Percentiles rank a stretch among this genome's conserved stretches.
Conservation (phyloP, 495 filamentous ascomycete genomes). For the Penicillium cosmopolitanum region DNA sequence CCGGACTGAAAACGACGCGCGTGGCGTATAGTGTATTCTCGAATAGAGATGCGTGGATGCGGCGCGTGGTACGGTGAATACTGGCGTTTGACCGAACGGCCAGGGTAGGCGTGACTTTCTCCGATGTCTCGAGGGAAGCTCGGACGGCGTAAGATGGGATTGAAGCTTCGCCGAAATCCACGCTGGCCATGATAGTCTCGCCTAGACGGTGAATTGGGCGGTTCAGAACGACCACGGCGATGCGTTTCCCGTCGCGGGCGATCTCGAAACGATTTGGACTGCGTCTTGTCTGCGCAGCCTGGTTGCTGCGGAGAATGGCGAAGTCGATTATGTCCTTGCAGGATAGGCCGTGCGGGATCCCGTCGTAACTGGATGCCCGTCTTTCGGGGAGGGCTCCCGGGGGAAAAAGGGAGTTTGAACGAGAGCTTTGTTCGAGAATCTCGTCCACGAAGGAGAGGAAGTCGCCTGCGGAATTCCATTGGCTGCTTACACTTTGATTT, state of each 20-base stretch:
- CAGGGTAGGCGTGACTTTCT: constrained; percentile 75
- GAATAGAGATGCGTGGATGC: constrained; percentile 71
- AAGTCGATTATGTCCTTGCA: constrained; percentile 89
- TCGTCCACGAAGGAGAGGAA: constrained; percentile 81
- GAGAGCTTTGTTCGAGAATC: constrained; percentile 65
- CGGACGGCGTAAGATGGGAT: constrained; percentile 81
- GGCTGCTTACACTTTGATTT: constrained; percentile 43
- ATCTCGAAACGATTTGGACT: constrained; percentile 92
- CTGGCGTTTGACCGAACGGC: constrained; percentile 84
- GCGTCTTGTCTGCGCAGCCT: constrained; percentile 59
- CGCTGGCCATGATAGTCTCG: constrained; percentile 76
- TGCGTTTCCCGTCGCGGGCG: constrained; percentile 79
- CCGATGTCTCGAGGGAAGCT: constrained; percentile 74
- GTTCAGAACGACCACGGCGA: constrained; percentile 84
- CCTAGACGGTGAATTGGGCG: constrained; percentile 91
- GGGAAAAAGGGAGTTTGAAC: constrained; percentile 56
- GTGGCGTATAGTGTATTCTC: constrained; percentile 81
- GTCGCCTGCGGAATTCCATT: constrained; percentile 53
- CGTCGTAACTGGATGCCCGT: constrained; percentile 49
- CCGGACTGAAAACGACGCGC: constrained; percentile 76
- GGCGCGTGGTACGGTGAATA: constrained; percentile 82
- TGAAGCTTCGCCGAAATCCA: constrained; percentile 77
- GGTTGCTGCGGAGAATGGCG: constrained; percentile 81
- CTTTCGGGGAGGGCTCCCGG: constrained; percentile 71
- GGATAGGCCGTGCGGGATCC: constrained; percentile 42